Evolutionary conservation across 768 basidiomycete species (phyloP).

Genomic region (Lentinula edodes): DNA sequence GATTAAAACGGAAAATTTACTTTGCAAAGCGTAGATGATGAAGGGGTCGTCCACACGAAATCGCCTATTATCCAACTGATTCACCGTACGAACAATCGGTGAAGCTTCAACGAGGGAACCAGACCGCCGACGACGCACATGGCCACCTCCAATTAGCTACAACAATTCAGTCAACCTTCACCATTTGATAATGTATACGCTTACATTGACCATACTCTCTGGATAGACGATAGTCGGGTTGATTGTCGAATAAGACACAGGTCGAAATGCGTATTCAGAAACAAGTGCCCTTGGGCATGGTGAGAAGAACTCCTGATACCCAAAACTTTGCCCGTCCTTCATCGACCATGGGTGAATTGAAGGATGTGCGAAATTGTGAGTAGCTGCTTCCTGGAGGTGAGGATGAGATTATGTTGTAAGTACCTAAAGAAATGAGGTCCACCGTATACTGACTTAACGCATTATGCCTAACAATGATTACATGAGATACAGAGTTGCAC

Average conservation of each 20-base stretch:
- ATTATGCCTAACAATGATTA: too few relatives aligned
- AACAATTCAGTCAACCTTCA: not conserved
- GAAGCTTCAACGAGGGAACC: conserved; percentile 62
- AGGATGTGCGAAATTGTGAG: not conserved
- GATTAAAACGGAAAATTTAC: conserved; percentile 36
- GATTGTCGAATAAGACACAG: conserved; percentile 58
- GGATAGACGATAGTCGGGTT: conserved; percentile 39
- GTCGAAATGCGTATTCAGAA: conserved; percentile 51
- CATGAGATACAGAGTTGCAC: too few relatives aligned
- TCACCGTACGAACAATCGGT: conserved; percentile 57
- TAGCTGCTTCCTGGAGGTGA: conserved; percentile 49
- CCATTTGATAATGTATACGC: conserved; percentile 15
- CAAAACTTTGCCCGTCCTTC: conserved; percentile 58
- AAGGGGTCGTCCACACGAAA: conserved; percentile 69
- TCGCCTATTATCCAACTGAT: conserved; percentile 35
- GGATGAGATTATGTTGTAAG: conserved; percentile 57
- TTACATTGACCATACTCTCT: conserved; percentile 71
- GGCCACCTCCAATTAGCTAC: conserved; percentile 78
- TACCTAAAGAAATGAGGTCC: too few relatives aligned
- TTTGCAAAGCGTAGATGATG: conserved; percentile 66
- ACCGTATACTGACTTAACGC: too few relatives aligned
- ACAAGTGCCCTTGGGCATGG: conserved; percentile 25
- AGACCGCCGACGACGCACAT: conserved; percentile 62
- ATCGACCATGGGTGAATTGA: conserved; percentile 53
- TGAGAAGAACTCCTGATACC: conserved; percentile 37